Percentiles rank a stretch among this genome's conserved stretches.
Evolutionary conservation across 2,329 filamentous ascomycete species (phyloP).

Genomic region (Ascocoryne sarcoides): DNA sequence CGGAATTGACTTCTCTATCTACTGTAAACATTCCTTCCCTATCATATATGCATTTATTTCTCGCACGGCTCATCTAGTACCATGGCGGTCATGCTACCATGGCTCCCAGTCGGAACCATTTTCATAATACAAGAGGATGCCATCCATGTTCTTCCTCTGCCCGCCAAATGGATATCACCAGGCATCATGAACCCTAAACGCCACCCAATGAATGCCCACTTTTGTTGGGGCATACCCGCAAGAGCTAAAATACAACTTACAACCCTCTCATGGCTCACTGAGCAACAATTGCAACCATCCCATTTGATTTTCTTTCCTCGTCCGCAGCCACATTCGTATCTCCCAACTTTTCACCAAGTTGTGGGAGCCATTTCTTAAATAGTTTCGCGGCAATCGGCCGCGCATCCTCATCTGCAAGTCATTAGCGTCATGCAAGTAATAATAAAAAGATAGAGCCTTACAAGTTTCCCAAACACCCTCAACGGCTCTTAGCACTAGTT

Average conservation of each 20-base stretch:
- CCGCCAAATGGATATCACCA: background rate
- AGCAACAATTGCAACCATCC: slow-evolving; percentile 5
- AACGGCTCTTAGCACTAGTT: slow-evolving; percentile 55
- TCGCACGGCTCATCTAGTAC: too few relatives aligned
- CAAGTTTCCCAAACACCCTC: slow-evolving; percentile 60
- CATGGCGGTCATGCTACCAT: too few relatives aligned
- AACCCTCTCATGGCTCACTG: background rate
- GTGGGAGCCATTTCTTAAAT: slow-evolving; percentile 50
- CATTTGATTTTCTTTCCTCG: slow-evolving; percentile 14
- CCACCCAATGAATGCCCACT: slow-evolving; percentile 7
- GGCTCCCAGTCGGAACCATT: too few relatives aligned
- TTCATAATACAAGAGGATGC: background rate
- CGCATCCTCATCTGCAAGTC: slow-evolving; percentile 47
- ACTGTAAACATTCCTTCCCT: too few relatives aligned
- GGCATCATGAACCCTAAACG: background rate
- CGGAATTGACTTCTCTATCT: too few relatives aligned
- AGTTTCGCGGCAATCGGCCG: slow-evolving; percentile 55
- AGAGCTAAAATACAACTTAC: slow-evolving; percentile 3
- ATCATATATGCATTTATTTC: too few relatives aligned
- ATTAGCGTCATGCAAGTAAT: slow-evolving; percentile 18
- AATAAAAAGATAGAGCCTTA: slow-evolving; percentile 32
- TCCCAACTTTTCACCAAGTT: slow-evolving; percentile 18
- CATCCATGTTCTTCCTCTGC: background rate
- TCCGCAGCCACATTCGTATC: slow-evolving; percentile 15
- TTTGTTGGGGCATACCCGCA: slow-evolving; percentile 1